Conservation (phyloP, 495 filamentous ascomycete genomes). For the Trichoderma erinaceum region DNA sequence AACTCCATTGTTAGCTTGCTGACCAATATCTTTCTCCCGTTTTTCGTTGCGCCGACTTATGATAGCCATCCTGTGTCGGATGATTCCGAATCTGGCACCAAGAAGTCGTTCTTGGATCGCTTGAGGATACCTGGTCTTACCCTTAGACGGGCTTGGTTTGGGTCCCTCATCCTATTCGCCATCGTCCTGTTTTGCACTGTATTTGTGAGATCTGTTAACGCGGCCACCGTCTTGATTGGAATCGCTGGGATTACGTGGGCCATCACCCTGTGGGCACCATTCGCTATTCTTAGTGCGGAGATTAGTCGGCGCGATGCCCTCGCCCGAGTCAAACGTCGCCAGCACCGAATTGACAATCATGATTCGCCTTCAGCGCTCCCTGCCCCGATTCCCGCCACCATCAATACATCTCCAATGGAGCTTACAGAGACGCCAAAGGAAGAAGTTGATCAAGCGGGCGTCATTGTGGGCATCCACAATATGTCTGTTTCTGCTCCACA, state of each 20-base stretch:
- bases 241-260: slow-evolving; percentile 85
- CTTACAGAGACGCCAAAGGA: slow-evolving; percentile 30
- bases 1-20: slow-evolving; percentile 76
- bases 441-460: slow-evolving; percentile 69
- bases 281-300: slow-evolving; percentile 84
- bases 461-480: slow-evolving; percentile 87
- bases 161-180: slow-evolving; percentile 74
- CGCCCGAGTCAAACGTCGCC: slow-evolving; percentile 46
- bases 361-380: not conserved
- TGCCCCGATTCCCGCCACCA: slow-evolving; percentile 14
- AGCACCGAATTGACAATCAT: not conserved
- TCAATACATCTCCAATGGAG: not conserved
- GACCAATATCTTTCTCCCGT: slow-evolving; percentile 73
- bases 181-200: slow-evolving; percentile 74
- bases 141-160: slow-evolving; percentile 76
- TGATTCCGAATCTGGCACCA: slow-evolving; percentile 18
- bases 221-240: slow-evolving; percentile 67
- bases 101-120: slow-evolving; percentile 40
- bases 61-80: slow-evolving; percentile 33
- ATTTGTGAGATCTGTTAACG: slow-evolving; percentile 58
- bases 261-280: slow-evolving; percentile 83
- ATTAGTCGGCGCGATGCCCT: slow-evolving; percentile 71
- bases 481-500: slow-evolving; percentile 84
- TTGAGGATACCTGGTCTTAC: slow-evolving; percentile 75
- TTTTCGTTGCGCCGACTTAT: slow-evolving; percentile 74